Evolutionary conservation across 306 rosid genomes (phyloP).

Genomic region (Dalbergia oliveri): DNA sequence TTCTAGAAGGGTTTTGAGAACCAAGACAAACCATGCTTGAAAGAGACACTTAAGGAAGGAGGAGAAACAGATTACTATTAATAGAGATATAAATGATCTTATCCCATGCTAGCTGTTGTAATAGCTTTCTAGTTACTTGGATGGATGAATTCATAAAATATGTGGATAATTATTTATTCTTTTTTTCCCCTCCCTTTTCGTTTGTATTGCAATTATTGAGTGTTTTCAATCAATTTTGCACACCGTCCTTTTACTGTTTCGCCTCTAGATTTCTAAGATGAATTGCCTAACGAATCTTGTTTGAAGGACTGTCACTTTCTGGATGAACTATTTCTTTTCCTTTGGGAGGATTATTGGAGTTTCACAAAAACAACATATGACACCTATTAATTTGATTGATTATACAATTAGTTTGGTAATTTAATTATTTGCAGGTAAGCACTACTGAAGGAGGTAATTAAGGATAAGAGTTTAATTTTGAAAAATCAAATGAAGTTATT

Average conservation of each 20-base stretch:
- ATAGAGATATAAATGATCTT: too few relatives aligned
- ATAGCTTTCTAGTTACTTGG: neutral
- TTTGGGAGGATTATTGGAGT: too few relatives aligned
- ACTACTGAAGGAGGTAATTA: too few relatives aligned
- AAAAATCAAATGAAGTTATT: too few relatives aligned
- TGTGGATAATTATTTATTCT: neutral
- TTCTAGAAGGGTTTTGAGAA: constrained; percentile 45
- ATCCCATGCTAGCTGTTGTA: neutral
- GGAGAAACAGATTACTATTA: too few relatives aligned
- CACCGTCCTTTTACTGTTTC: neutral
- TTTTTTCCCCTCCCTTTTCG: too few relatives aligned
- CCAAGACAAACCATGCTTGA: neutral
- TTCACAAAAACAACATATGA: too few relatives aligned
- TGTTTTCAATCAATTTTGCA: neutral
- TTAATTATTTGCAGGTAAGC: too few relatives aligned
- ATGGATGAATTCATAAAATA: neutral
- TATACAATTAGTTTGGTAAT: too few relatives aligned
- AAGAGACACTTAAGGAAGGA: constrained; percentile 5
- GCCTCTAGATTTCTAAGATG: neutral
- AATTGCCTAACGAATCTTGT: neutral
- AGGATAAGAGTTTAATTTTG: too few relatives aligned
- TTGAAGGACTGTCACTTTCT: neutral
- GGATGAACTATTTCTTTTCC: neutral
- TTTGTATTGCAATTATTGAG: neutral
- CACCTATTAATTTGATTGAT: too few relatives aligned